These are phyloP conservation scores for Roridomyces roridus DNA, from an alignment of 768 basidiomycete genomes.

Conservation along the genomic window DNA sequence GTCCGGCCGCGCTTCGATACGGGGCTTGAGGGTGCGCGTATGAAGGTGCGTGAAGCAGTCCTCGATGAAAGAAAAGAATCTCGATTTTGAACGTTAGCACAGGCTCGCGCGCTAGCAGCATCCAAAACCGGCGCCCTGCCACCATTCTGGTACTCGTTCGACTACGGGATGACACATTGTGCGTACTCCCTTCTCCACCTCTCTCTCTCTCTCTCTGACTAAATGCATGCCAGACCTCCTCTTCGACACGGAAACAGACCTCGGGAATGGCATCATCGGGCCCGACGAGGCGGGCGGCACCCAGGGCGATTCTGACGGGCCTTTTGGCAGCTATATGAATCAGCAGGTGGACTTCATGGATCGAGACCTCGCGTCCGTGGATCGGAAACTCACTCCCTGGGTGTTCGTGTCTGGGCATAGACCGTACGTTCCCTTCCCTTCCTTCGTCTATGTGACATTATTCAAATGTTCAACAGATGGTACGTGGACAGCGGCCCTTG, in stretches of 20 bases:
- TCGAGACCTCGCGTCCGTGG: conserved; percentile 7
- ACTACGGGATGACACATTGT: conserved; percentile 12
- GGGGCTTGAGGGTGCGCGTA: conserved; percentile 4
- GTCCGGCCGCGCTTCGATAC: conserved; percentile 8
- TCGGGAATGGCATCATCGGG: conserved; percentile 12
- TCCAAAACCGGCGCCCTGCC: conserved; percentile 4
- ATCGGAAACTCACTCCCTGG: conserved; percentile 4
- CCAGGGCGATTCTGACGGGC: conserved; percentile 6
- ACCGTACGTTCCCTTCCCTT: conserved; percentile 6
- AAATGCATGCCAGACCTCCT: conserved; percentile 8
- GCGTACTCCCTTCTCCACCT: conserved; percentile 1
- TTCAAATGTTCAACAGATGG: conserved; percentile 7
- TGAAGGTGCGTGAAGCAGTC: conserved; percentile 9
- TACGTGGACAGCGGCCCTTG: conserved; percentile 12
- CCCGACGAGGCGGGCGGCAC: conserved; percentile 6
- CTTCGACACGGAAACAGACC: conserved; percentile 10
- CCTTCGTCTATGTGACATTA: conserved; percentile 1
- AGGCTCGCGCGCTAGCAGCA: conserved; percentile 5
- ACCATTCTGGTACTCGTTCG: conserved; percentile 12
- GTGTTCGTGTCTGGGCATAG: conserved; percentile 4
- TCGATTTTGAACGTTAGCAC: too few species aligned
- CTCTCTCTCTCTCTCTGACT: not conserved
- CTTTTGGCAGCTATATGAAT: conserved; percentile 9
- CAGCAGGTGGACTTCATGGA: conserved; percentile 10
- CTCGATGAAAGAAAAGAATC: too few species aligned